Percentiles rank a stretch among this genome's conserved stretches.
These are phyloP conservation scores for Caryopteris hybrid DNA, from an alignment of 305 asterid species.

Conservation along the genomic window DNA sequence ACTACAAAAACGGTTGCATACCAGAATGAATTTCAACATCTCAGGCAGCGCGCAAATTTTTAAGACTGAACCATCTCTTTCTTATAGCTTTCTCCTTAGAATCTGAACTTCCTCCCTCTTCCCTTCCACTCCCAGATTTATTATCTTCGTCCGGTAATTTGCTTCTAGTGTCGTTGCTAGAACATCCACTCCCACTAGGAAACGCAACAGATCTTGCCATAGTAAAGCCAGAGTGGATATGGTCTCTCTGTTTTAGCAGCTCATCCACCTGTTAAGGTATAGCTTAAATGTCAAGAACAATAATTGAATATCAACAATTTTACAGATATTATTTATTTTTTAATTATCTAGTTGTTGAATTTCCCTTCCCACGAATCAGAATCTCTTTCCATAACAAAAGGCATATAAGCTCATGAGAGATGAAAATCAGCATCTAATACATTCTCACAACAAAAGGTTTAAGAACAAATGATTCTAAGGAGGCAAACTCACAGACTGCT, in stretches of 20 bases:
- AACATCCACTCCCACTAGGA: slow-evolving; percentile 30
- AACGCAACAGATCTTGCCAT: slow-evolving; percentile 40
- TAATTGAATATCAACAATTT: background rate
- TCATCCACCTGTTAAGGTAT: slow-evolving; percentile 63
- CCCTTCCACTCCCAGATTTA: slow-evolving; percentile 53
- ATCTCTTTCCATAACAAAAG: no score
- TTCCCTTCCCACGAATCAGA: no score
- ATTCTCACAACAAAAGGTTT: background rate
- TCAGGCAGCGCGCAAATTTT: slow-evolving; percentile 10
- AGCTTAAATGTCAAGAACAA: background rate
- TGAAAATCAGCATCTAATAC: no score
- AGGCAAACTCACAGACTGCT: slow-evolving; percentile 63
- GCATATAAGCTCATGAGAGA: no score
- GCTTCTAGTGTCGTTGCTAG: slow-evolving; percentile 41
- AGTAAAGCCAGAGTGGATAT: slow-evolving; percentile 67
- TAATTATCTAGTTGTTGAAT: no score
- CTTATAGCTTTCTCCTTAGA: slow-evolving; percentile 60
- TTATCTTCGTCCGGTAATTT: slow-evolving; percentile 27
- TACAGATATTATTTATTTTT: no score
- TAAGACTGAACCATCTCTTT: slow-evolving; percentile 78
- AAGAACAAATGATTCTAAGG: background rate
- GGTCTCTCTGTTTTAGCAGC: slow-evolving; percentile 75
- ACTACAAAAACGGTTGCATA: slow-evolving; percentile 12
- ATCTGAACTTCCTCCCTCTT: no score
- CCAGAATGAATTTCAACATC: slow-evolving; percentile 19